A percentile compares a stretch with the other conserved stretches of the same genome.
phyloP scores from a whole-genome alignment of 495 filamentous ascomycete species.

The Pseudoneurospora amorphoporcata region DNA sequence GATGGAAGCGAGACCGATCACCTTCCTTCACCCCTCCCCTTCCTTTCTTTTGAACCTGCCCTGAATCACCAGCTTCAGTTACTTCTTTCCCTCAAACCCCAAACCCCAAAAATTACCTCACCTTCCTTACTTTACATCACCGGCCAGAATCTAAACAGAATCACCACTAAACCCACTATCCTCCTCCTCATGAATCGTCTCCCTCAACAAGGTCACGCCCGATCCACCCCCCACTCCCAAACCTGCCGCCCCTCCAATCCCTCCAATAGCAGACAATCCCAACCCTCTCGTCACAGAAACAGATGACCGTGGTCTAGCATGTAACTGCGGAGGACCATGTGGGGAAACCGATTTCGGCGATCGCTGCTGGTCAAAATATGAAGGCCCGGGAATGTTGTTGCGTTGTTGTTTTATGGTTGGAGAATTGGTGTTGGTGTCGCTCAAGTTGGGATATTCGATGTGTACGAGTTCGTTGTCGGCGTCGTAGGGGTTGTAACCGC shows the following conservation, averaged over 20 bases:
- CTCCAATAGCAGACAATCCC: not conserved
- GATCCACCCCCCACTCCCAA: conserved; percentile 5
- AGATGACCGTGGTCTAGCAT: not conserved
- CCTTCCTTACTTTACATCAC: too few relatives aligned
- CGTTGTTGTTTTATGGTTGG: not conserved
- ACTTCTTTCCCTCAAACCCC: too few relatives aligned
- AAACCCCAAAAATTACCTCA: too few relatives aligned
- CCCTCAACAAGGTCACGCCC: conserved; percentile 35
- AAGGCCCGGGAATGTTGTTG: not conserved
- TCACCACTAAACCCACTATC: conserved; percentile 4
- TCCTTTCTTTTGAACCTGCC: too few relatives aligned
- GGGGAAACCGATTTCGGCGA: not conserved
- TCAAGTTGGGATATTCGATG: not conserved
- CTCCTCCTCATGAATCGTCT: conserved; percentile 58
- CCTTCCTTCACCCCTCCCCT: not conserved
- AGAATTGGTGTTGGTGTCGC: not conserved
- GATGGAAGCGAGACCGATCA: not conserved
- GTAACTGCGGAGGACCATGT: not conserved
- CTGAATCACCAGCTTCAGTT: too few relatives aligned
- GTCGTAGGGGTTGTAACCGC: not conserved
- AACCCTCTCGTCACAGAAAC: not conserved
- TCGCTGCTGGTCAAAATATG: not conserved
- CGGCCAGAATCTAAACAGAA: not conserved
- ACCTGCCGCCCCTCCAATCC: not conserved
- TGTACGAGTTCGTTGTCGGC: not conserved